phyloP scores from a whole-genome alignment of 257 asterid species.

The Cynanchum wilfordii region DNA sequence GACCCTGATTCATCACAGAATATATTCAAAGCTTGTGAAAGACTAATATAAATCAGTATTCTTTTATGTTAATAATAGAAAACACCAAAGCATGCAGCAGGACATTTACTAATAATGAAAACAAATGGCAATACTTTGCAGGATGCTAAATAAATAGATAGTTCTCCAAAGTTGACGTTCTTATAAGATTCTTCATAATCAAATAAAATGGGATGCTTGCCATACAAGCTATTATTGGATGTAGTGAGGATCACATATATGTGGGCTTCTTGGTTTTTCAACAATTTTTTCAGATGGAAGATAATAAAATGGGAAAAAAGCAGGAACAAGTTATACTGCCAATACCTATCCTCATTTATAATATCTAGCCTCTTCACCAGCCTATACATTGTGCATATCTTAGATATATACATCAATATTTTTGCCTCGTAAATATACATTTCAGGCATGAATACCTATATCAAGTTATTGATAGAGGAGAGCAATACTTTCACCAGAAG shows the following conservation, averaged over 20 bases:
- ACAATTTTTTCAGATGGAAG: background rate
- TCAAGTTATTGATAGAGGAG: background rate
- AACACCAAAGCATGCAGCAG: background rate
- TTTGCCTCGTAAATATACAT: background rate
- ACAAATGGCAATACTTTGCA: background rate
- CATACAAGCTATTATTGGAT: background rate
- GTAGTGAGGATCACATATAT: background rate
- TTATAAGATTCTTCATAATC: background rate
- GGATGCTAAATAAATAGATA: background rate
- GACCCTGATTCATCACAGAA: constrained; percentile 54
- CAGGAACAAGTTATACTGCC: background rate
- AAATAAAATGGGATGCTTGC: background rate
- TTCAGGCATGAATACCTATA: background rate
- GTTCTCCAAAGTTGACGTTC: background rate
- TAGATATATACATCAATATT: background rate
- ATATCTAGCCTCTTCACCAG: background rate
- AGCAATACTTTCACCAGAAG: background rate
- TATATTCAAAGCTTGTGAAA: constrained; percentile 6
- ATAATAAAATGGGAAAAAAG: background rate
- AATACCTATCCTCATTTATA: background rate
- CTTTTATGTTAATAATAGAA: background rate
- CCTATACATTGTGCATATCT: background rate
- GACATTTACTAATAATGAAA: background rate
- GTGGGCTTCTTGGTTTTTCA: background rate
- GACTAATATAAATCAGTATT: background rate